Evolutionary conservation across 768 basidiomycete genomes (phyloP), one percentile per base, ranked within the genome.

Genomic region (Trametes meyenii): DNA sequence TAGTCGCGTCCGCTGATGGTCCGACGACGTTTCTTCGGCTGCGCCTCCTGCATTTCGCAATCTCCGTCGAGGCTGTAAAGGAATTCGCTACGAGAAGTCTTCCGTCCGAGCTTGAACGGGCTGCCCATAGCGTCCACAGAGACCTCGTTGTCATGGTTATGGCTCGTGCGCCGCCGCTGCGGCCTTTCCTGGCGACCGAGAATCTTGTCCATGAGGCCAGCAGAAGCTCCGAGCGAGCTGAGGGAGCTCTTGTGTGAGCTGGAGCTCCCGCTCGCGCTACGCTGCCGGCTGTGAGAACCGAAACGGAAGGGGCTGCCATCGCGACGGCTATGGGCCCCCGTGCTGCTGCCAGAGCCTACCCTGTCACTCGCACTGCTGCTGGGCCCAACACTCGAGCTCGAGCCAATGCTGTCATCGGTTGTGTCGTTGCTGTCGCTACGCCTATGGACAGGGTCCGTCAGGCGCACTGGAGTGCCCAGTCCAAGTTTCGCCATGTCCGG

Each of bases 1-100:
- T 57, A 70, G 39, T 68, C 62, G 40, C 67, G 65, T n/a, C 66
- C 67, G 56, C 61, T 67, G 61, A 78, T 69, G 64, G 75, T 73
- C 69, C 70, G 76, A 64, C 80, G 79, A 63, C 84, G 79, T 71
- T 78, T 85, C 76, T 84, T 86, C 48, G 75, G 67, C 10, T 82
- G 83, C 1, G 80, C 79, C 14, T 66, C 67, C 35, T 53, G 55
- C 61, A 69, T 69, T 38, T 71, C 71, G 33, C 52, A 55, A 50
- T 70, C 70, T 13, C 61, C 66, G 35, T 70, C 62, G 35, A 64
- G 48, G 23, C 62, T 60, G 54, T 64, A 64, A 46, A 65, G 43
- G 62, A 67, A 56, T 44, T 64, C 60, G 60, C 56, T 50, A 19
- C 62, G 62, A 21, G 62, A 60, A 0, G 53, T 64, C 54, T 64